Base-by-base conservation (phyloP, 208 protist species). In the Leishmania tropica region DNA sequence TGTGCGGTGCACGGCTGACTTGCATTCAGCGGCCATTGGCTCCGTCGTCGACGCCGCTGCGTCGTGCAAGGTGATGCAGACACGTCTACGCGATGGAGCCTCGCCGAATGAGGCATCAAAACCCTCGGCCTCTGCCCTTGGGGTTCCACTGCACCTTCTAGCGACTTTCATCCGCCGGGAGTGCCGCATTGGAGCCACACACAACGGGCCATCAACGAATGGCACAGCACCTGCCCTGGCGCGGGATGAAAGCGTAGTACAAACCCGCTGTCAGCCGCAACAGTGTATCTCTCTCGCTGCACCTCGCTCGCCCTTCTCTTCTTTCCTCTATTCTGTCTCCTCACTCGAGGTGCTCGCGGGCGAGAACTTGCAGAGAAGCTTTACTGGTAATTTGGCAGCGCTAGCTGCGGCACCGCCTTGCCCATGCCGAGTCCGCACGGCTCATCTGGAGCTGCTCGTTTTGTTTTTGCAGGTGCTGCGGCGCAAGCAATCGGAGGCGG, bases 91-190 rank as follows among this genome's bases (percentile, higher is more conserved):
- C 65, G 35, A 45, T 24, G 65, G 65, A 21, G 13, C 37, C 65
- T 71, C 65, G 6, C 31, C 13, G 21, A 24, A 31, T 13, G 37
- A 4, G 37, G 35, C 21, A 40, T 17, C n/a, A 45, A n/a, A 13
- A 42, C 65, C 37, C 19, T 71, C 65, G 17, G 31, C 35, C 19
- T 71, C 65, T 45, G 19, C 13, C 35, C 15, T 71, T 37, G 56
- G 78, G 21, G 54, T 88, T 3, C 85, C 81, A 2, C 65, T 88
- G 76, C 73, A 81, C 13, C 64, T 84, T n/a, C 35, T 85, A 47
- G 80, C 58, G 60, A 58, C 60, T 35, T 83, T 88, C 42, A 47
- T 88, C 19, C 74, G 85, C 1, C 81, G 83, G 68, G 81, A 88
- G 78, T 53, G 72, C 35, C 51, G 68, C 24, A 47, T 88, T 19